Evolutionary conservation across 2,329 filamentous ascomycete species (phyloP), one percentile per base, ranked within the genome.

Genomic region (Delphinella strobiligena): DNA sequence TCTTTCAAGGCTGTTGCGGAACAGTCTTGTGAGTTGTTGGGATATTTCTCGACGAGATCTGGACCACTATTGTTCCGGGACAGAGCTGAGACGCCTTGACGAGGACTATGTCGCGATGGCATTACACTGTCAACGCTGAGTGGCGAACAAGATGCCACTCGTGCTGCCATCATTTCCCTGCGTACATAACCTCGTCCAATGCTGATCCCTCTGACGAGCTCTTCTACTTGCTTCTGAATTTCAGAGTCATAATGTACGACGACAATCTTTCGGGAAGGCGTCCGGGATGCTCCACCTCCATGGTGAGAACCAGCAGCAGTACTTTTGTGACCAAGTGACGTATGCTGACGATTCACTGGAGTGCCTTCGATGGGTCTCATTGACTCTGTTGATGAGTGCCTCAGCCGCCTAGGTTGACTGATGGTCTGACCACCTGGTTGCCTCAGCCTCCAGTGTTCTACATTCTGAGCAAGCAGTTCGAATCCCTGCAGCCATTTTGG

Each of bases 191-290:
- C 93, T 42, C 88, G 71, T 36, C 82, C 83, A 1, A 76, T 75
- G 4, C 83, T 85, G 27, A 95, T 78, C 41, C 82, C 81, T 45
- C 85, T 80, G 41, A 94, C 87, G 36, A 94, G 64, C 40, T 80
- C 71, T 51, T 93, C 87, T 48, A 95, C 86, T 30, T 80, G 77
- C 37, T 76, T 76, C 55, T 95, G 87, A 3, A 93, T 80, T 45
- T 85, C 80, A 49, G 82, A 84, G 55, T 95, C 88, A 56, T 95
- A 95, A 60, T 86, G 88, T n/a, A 95, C 82, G 31, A 91, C 79
- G 34, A 89, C 80, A 69, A 85, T 82, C 42, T 72, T 27, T 12
- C 22, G 7, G 22, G 22, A 27, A 7, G 22, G 22, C 12, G 7
- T 7, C 7, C 22, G n/a, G n/a, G n/a, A n/a, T n/a, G n/a, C n/a